These are phyloP conservation scores for Ganoderma leucocontextum DNA, from an alignment of 1,284 basidiomycete species.

Conservation along the genomic window DNA sequence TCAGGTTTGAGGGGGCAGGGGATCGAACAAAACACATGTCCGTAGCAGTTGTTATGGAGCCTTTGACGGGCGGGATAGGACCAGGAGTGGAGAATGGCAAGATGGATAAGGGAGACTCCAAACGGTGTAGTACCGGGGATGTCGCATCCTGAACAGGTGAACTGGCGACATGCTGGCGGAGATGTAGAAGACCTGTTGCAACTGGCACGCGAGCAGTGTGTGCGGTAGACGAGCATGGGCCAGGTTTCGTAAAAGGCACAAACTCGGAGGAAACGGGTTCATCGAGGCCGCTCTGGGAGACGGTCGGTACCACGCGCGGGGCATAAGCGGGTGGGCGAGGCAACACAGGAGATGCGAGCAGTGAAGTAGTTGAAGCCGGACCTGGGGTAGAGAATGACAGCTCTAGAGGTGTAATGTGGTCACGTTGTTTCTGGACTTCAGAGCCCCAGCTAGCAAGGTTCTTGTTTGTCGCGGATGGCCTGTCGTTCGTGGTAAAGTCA, in stretches of 20 bases:
- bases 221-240: not conserved
- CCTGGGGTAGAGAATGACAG: constrained; percentile 16
- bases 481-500: not conserved
- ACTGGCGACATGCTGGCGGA: not conserved
- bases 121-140: too few species aligned
- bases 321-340: not conserved
- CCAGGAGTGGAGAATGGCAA: constrained; percentile 34
- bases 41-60: too few species aligned
- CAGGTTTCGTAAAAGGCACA: not conserved
- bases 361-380: not conserved
- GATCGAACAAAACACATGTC: not conserved
- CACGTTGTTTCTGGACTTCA: not conserved
- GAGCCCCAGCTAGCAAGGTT: not conserved
- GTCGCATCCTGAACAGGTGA: not conserved
- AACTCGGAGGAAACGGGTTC: not conserved
- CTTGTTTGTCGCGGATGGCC: not conserved
- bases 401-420: not conserved
- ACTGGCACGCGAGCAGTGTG: too few species aligned
- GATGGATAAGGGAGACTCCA: not conserved
- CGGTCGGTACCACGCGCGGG: not conserved
- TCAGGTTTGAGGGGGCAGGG: not conserved
- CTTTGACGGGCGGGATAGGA: constrained; percentile 16
- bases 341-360: not conserved
- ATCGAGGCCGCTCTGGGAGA: not conserved
- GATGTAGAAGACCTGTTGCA: not conserved